Conservation (phyloP, 441 rosid species). For the Erodium moschatum region DNA sequence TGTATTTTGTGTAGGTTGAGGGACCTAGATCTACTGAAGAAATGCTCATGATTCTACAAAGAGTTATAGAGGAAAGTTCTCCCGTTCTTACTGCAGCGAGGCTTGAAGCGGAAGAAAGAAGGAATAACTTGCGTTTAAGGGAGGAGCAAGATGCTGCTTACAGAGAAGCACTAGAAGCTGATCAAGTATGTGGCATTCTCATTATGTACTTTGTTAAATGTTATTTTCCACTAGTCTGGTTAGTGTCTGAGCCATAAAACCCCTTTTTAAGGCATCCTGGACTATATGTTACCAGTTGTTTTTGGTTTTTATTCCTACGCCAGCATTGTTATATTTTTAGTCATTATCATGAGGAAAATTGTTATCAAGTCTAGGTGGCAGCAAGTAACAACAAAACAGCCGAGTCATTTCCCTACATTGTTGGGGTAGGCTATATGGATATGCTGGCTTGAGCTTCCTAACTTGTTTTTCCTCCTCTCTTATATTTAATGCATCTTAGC, state of each 20-base stretch:
- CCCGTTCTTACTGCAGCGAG: constrained; percentile 76
- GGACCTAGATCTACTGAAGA: constrained; percentile 87
- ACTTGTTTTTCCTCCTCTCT: too few relatives aligned
- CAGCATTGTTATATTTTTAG: too few relatives aligned
- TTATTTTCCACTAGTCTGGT: background rate
- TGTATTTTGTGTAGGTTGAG: constrained; percentile 46
- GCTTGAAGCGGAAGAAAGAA: constrained; percentile 89
- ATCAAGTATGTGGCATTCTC: constrained; percentile 47
- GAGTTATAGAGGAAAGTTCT: constrained; percentile 86
- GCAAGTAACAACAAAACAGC: too few relatives aligned
- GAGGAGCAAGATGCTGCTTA: constrained; percentile 98
- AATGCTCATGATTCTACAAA: constrained; percentile 58
- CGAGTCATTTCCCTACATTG: too few relatives aligned
- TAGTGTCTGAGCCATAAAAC: too few relatives aligned
- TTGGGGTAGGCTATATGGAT: too few relatives aligned
- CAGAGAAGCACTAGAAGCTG: constrained; percentile 94
- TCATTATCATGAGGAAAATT: too few relatives aligned
- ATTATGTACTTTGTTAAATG: background rate
- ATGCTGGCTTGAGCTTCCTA: too few relatives aligned
- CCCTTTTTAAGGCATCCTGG: background rate
- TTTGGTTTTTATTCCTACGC: background rate
- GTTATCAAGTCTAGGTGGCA: too few relatives aligned
- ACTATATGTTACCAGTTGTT: background rate
- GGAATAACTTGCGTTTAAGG: constrained; percentile 59
- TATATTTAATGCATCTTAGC: too few relatives aligned